Conservation (phyloP, 2,329 filamentous ascomycete genomes). For the Parastagonospora avenae region DNA sequence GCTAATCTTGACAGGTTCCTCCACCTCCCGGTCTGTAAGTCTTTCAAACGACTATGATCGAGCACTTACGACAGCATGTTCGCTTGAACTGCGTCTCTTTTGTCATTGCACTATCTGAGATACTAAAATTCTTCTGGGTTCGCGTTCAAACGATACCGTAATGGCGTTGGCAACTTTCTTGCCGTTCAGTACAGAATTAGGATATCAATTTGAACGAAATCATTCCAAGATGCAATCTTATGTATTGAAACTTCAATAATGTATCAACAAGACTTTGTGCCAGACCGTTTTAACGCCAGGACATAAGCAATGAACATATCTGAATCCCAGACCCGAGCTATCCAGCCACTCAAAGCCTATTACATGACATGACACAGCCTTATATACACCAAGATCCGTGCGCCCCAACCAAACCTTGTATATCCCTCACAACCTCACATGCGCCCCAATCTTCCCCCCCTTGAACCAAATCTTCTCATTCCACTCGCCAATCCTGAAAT, state of each 20-base stretch:
- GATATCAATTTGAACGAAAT: too few relatives aligned
- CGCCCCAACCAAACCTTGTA: too few relatives aligned
- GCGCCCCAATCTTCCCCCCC: constrained; percentile 54
- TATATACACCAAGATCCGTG: neutral
- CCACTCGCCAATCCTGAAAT: constrained; percentile 76
- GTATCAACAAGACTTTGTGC: too few relatives aligned
- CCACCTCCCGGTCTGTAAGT: constrained; percentile 43
- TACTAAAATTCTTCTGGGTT: neutral
- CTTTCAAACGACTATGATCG: constrained; percentile 17
- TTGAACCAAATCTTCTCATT: constrained; percentile 63
- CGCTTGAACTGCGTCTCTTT: neutral
- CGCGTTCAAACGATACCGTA: neutral
- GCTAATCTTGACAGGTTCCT: constrained; percentile 24
- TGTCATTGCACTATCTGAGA: neutral
- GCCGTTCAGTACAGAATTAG: too few relatives aligned
- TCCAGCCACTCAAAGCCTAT: neutral
- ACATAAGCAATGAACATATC: neutral
- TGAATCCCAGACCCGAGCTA: neutral
- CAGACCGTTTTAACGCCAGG: neutral
- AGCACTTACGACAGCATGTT: constrained; percentile 17
- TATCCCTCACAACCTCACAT: constrained; percentile 51
- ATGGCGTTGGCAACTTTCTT: neutral
- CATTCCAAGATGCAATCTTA: too few relatives aligned
- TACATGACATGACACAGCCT: too few relatives aligned
- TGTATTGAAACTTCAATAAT: too few relatives aligned